phyloP scores from a whole-genome alignment of 495 filamentous ascomycete genomes.

The Aspergillus haitiensis region DNA sequence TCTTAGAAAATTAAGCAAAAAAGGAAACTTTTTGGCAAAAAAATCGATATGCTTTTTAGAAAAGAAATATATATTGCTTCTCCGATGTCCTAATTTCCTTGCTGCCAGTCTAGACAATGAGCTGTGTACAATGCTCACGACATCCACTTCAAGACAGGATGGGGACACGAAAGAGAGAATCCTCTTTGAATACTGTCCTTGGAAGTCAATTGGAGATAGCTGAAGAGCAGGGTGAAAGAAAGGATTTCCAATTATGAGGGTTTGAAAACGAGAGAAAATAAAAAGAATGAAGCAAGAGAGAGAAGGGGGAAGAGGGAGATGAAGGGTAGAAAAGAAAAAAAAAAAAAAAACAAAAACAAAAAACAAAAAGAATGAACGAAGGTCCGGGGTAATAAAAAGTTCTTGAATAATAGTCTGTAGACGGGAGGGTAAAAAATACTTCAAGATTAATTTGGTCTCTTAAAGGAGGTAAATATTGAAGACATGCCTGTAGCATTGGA shows the following conservation, averaged over 20 bases:
- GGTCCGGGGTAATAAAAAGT: slow-evolving; percentile 18
- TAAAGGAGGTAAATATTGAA: slow-evolving; percentile 18
- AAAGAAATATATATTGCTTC: not conserved
- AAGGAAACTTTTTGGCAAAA: not conserved
- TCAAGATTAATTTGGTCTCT: slow-evolving; percentile 22
- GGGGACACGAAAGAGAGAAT: not conserved
- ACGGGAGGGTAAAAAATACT: slow-evolving; percentile 16
- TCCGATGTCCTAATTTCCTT: not conserved
- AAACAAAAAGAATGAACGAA: slow-evolving; percentile 21
- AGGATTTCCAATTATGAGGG: too few relatives aligned
- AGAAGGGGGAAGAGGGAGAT: slow-evolving; percentile 22
- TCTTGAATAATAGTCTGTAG: slow-evolving; percentile 2
- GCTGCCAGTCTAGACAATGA: not conserved
- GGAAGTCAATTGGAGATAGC: not conserved
- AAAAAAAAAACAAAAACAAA: slow-evolving; percentile 15
- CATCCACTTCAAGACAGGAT: not conserved
- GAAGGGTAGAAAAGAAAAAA: slow-evolving; percentile 14
- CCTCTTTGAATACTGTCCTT: not conserved
- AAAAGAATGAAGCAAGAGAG: slow-evolving; percentile 1
- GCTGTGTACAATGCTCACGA: not conserved
- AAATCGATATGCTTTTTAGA: not conserved
- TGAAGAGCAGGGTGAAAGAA: not conserved
- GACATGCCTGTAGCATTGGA: slow-evolving; percentile 25
- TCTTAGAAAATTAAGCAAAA: not conserved
- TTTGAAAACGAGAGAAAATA: not conserved